phyloP scores from a whole-genome alignment of 257 asterid species.

The Solanum bulbocastanum region DNA sequence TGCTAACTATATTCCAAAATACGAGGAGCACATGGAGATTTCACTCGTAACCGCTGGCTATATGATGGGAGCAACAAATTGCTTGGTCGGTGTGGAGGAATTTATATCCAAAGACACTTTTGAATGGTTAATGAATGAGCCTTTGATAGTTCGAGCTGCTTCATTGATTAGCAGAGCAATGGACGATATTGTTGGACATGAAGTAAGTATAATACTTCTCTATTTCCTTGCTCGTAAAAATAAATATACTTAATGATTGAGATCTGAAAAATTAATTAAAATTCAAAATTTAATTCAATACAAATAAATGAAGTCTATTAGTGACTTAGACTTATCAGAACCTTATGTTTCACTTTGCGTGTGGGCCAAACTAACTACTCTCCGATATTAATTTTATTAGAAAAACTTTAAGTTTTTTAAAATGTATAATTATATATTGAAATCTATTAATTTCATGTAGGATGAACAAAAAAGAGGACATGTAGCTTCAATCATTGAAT shows the following conservation, averaged over 20 bases:
- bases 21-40: neutral
- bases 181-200: neutral
- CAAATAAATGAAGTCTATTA: too few species aligned
- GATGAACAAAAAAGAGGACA: neutral
- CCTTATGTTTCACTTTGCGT: too few species aligned
- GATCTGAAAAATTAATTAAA: too few species aligned
- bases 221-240: too few species aligned
- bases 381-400: too few species aligned
- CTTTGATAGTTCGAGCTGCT: neutral
- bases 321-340: too few species aligned
- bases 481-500: neutral
- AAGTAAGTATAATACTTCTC: neutral
- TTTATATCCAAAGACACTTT: neutral
- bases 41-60: neutral
- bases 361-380: too few species aligned
- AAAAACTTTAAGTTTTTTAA: too few species aligned
- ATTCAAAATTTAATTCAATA: too few species aligned
- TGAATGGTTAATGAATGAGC: neutral
- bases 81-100: neutral
- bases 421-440: neutral
- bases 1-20: neutral
- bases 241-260: too few species aligned
- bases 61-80: neutral
- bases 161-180: neutral
- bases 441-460: neutral